Conservation (phyloP, 345 rosid genomes). For the Clausena lansium region DNA sequence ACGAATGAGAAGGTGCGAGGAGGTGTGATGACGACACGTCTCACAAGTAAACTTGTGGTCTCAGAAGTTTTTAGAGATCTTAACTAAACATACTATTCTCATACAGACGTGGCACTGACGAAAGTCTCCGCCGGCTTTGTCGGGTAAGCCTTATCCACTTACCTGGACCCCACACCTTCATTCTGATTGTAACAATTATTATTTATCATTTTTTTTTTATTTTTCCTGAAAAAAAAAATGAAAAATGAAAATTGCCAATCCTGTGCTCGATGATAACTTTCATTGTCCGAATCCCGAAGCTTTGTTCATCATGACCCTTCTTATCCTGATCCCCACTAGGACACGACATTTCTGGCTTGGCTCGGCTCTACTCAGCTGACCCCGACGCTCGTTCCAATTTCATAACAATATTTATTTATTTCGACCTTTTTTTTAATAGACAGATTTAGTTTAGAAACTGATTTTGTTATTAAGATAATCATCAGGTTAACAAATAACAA, state of each 20-base stretch:
- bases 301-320: neutral
- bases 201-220: neutral
- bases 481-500: too few relatives aligned
- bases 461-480: too few relatives aligned
- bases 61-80: neutral
- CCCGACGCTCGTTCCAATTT: too few relatives aligned
- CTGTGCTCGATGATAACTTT: neutral
- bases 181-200: too few relatives aligned
- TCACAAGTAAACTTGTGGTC: neutral
- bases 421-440: too few relatives aligned
- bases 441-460: too few relatives aligned
- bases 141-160: slow-evolving; percentile 6
- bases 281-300: neutral
- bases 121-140: neutral
- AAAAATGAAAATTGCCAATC: neutral
- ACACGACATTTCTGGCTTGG: neutral
- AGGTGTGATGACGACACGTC: neutral
- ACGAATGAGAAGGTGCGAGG: neutral
- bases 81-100: neutral
- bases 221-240: neutral
- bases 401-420: too few relatives aligned
- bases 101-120: neutral
- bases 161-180: neutral
- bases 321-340: neutral
- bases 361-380: neutral